These are phyloP conservation scores for Mycena floridula DNA, from an alignment of 768 basidiomycete species.

Conservation along the genomic window DNA sequence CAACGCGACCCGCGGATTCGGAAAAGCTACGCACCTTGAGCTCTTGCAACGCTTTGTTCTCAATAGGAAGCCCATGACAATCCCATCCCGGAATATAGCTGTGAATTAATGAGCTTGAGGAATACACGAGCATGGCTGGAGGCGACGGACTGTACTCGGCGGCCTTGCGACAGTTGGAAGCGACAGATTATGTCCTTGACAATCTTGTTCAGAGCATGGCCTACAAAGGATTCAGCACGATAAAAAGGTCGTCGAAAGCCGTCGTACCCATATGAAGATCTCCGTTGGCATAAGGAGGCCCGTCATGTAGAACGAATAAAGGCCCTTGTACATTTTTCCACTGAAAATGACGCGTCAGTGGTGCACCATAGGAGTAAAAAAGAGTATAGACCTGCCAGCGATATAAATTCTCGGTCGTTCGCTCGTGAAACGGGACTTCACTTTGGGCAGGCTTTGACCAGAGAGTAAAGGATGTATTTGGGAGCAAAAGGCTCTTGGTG, in stretches of 20 bases:
- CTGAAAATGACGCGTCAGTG: too few species aligned
- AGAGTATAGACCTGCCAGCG: constrained; percentile 52
- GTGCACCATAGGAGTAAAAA: too few species aligned
- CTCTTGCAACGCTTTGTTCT: constrained; percentile 83
- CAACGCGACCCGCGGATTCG: background rate
- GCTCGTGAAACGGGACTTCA: constrained; percentile 49
- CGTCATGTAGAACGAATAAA: constrained; percentile 87
- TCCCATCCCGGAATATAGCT: constrained; percentile 98
- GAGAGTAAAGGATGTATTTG: constrained; percentile 75
- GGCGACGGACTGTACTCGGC: constrained; percentile 68
- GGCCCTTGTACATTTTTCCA: constrained; percentile 59
- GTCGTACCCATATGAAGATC: constrained; percentile 85
- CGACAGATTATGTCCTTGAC: constrained; percentile 94
- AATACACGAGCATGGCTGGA: background rate
- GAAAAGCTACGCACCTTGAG: constrained; percentile 45
- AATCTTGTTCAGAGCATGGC: constrained; percentile 94
- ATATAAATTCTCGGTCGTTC: constrained; percentile 74
- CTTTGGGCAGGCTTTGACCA: constrained; percentile 59
- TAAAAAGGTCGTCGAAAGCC: background rate
- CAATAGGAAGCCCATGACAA: constrained; percentile 95
- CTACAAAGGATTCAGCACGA: constrained; percentile 30
- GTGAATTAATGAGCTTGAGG: constrained; percentile 2
- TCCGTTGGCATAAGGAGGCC: constrained; percentile 97
- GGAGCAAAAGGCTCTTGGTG: constrained; percentile 66
- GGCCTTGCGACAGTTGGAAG: constrained; percentile 73